Evolutionary conservation across 257 asterid genomes (phyloP), one percentile per base, ranked within the genome.

Genomic region (Primulina tabacum): DNA sequence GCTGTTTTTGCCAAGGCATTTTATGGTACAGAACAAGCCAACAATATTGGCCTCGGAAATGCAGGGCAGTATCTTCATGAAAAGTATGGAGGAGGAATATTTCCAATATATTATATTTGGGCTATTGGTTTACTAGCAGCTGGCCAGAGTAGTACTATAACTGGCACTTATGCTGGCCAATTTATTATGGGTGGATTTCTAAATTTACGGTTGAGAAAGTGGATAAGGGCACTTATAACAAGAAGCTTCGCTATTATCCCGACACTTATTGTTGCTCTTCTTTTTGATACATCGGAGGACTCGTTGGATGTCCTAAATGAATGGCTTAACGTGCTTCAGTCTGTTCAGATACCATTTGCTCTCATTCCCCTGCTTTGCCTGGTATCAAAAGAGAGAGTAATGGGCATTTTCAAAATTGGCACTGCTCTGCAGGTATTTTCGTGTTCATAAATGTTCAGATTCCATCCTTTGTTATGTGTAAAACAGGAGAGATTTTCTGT

Each of bases 281-380:
- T 74, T 73, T 87, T 87, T 70, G 94, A 89, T 65, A 74, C 88
- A 2, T 80, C 89, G 14, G 95, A 82, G 61, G 83, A 75, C 52
- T 87, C 92, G 0, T 74, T 89, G 79, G 96, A 89, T 71, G 78
- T 87, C 76, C 72, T 89, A 1, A 89, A 89, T 33, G 92, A 89
- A 64, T 89, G 96, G 96, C 96, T 89, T 50, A 89, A 89, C 67
- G 89, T 89, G 67, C 84, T 89, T 37, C 96, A 89, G 84, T 87
- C 90, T 0, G 76, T 89, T 74, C 96, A 89, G 82, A 89, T 89
- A 68, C 96, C 95, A 0, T 89, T 89, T 74, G 96, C 95, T 50
- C 83, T 89, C 30, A 87, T 89, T 72, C 96, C 95, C 18, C 92
- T 89, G 57, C 94, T 89, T 60, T 87, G 78, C 59, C 62, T 89